Evolutionary conservation across 306 rosid species (phyloP).

Genomic region (Malus orientalis): DNA sequence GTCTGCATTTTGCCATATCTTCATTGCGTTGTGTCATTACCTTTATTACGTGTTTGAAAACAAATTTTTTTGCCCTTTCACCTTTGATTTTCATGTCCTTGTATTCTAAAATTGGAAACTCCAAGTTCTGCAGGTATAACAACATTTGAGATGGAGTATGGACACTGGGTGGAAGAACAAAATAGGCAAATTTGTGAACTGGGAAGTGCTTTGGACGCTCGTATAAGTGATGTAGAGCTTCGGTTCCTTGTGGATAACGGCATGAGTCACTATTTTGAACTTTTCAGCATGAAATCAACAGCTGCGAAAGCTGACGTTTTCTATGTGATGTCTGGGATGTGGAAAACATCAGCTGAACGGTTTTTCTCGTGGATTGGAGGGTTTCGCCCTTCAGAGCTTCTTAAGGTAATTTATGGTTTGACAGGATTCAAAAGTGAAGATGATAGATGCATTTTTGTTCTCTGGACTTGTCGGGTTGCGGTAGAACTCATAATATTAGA

Average conservation of each 20-base stretch:
- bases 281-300: constrained; percentile 67
- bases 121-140: constrained; percentile 42
- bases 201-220: constrained; percentile 54
- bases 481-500: not conserved
- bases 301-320: constrained; percentile 88
- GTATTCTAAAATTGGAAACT: constrained; percentile 16
- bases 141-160: constrained; percentile 73
- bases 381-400: constrained; percentile 86
- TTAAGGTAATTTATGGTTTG: constrained; percentile 48
- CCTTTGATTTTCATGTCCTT: not conserved
- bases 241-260: constrained; percentile 51
- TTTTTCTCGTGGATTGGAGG: constrained; percentile 96
- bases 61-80: not conserved
- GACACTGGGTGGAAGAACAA: constrained; percentile 79
- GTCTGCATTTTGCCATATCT: constrained; percentile 12
- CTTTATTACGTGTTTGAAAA: too few species aligned
- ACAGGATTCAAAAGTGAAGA: not conserved
- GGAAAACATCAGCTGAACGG: constrained; percentile 80
- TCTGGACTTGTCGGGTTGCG: not conserved
- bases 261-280: constrained; percentile 66
- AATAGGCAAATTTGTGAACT: constrained; percentile 51
- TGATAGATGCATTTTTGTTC: not conserved
- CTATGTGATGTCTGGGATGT: constrained; percentile 76
- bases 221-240: constrained; percentile 51
- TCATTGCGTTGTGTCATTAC: not conserved